Evolutionary conservation across 768 basidiomycete genomes (phyloP).

Genomic region (Leccinellum rugosiceps): DNA sequence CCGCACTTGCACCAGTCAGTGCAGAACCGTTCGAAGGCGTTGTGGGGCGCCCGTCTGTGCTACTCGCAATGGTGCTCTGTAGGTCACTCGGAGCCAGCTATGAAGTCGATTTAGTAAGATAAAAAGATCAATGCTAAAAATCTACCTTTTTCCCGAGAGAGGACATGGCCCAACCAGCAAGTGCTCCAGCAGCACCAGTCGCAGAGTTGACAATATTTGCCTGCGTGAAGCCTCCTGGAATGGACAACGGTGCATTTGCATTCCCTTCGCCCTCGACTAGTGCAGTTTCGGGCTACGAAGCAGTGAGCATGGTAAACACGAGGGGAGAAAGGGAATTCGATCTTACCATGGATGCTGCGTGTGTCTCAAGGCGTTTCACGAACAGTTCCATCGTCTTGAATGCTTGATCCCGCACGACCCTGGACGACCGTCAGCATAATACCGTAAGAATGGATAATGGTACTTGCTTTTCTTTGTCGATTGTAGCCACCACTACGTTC

Average conservation of each 20-base stretch:
- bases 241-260: slow-evolving; percentile 27
- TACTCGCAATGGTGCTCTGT: slow-evolving; percentile 56
- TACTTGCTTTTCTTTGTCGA: slow-evolving; percentile 91
- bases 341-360: slow-evolving; percentile 81
- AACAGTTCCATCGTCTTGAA: slow-evolving; percentile 92
- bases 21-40: slow-evolving; percentile 31
- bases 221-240: slow-evolving; percentile 29
- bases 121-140: not conserved
- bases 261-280: slow-evolving; percentile 36
- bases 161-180: slow-evolving; percentile 96
- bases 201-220: slow-evolving; percentile 72
- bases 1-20: not conserved
- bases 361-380: slow-evolving; percentile 74
- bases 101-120: not conserved
- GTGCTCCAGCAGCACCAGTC: slow-evolving; percentile 84
- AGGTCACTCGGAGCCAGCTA: slow-evolving; percentile 73
- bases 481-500: slow-evolving; percentile 69
- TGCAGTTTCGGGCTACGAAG: slow-evolving; percentile 54
- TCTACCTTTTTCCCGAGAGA: slow-evolving; percentile 79
- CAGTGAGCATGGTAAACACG: not conserved
- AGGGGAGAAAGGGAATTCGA: not conserved
- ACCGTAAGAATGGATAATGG: not conserved
- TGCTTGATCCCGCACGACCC: slow-evolving; percentile 91
- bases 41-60: slow-evolving; percentile 41
- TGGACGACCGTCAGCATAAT: slow-evolving; percentile 29